Percentiles rank a stretch among this genome's conserved stretches.
Conservation (phyloP, 176 grass and related monocot species). For the Triticum timopheevii region DNA sequence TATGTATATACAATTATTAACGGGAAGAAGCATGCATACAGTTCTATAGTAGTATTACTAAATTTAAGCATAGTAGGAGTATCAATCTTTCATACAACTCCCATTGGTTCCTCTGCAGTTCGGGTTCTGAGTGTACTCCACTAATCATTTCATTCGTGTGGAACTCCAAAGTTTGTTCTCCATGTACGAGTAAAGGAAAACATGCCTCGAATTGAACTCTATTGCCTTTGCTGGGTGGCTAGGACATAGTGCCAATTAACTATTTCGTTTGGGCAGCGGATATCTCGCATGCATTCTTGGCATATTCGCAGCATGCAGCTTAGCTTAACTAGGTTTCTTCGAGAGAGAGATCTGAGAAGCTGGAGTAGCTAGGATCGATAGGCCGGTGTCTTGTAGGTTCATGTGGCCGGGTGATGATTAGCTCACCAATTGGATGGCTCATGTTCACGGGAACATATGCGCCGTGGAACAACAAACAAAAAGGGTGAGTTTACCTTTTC, state of each 20-base stretch:
- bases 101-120: background rate
- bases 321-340: conserved; percentile 10
- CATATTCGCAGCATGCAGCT: background rate
- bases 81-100: background rate
- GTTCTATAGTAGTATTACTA: background rate
- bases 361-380: background rate
- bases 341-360: background rate
- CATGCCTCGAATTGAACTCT: background rate
- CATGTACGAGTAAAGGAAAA: background rate
- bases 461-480: background rate
- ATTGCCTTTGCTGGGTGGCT: background rate
- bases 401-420: conserved; percentile 20
- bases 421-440: conserved; percentile 36
- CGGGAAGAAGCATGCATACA: background rate
- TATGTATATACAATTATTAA: background rate
- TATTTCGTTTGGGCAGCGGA: background rate
- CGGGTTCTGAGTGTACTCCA: background rate
- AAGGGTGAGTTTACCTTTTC: background rate
- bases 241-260: background rate
- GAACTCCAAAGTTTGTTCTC: conserved; percentile 12
- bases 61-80: background rate
- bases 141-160: background rate
- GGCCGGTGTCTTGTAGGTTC: background rate
- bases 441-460: conserved; percentile 35
- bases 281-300: conserved; percentile 8